Evolutionary conservation across 1,139 yeast species (phyloP).

Genomic region (Taphrina deformans): DNA sequence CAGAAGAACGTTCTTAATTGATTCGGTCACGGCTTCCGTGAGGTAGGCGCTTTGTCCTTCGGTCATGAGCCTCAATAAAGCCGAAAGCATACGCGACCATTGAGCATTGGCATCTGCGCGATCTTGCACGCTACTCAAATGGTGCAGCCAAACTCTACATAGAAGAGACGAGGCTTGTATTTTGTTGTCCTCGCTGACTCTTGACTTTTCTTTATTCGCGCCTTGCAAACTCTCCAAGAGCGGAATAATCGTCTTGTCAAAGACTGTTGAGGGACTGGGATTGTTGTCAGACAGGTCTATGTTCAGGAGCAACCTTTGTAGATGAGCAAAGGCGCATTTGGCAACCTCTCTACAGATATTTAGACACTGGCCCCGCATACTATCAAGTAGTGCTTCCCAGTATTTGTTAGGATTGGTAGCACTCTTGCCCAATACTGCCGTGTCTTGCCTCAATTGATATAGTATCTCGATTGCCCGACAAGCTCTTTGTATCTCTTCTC

Average conservation of each 20-base stretch:
- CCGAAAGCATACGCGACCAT: conserved; percentile 53
- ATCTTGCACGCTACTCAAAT: conserved; percentile 51
- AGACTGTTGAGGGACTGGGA: conserved; percentile 7
- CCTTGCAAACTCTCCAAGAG: conserved; percentile 15
- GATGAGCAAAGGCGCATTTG: conserved; percentile 55
- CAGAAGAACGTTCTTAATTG: conserved; percentile 59
- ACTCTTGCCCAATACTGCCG: conserved; percentile 26
- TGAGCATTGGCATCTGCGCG: conserved; percentile 45
- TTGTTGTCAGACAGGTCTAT: not conserved
- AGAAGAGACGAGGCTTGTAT: conserved; percentile 65
- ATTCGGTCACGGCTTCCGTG: conserved; percentile 60
- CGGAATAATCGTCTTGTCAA: conserved; percentile 9
- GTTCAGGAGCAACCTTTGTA: conserved; percentile 49
- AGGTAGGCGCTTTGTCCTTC: conserved; percentile 41
- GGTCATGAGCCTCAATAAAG: conserved; percentile 52
- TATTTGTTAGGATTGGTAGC: conserved; percentile 23
- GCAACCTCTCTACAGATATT: conserved; percentile 83
- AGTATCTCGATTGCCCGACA: conserved; percentile 56
- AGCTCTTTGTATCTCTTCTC: conserved; percentile 59
- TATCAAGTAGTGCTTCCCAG: conserved; percentile 47
- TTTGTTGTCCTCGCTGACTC: conserved; percentile 44
- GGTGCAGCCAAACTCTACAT: conserved; percentile 71
- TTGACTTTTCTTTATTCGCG: not conserved
- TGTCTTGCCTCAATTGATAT: conserved; percentile 37
- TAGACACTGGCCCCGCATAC: conserved; percentile 82